Percentiles rank a stretch among this genome's conserved stretches.
Conservation (phyloP, 1,284 basidiomycete genomes). For the Phylloboletellus chloephorus region DNA sequence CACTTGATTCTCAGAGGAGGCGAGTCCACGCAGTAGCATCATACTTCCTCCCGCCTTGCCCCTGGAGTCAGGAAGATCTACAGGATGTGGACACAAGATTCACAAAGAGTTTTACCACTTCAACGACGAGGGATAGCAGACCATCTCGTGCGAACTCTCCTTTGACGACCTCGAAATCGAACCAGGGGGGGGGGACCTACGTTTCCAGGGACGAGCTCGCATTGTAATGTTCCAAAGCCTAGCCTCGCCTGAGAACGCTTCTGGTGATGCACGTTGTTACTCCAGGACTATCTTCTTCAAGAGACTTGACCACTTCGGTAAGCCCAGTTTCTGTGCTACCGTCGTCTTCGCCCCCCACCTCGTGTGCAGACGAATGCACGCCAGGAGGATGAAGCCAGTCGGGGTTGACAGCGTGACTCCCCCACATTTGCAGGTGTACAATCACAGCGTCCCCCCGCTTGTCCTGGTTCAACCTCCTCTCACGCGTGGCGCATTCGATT, state of each 20-base stretch:
- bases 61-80: constrained; percentile 44
- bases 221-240: constrained; percentile 50
- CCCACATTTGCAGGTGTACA: constrained; percentile 15
- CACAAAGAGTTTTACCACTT: not conserved
- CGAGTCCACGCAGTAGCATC: constrained; percentile 55
- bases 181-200: constrained; percentile 52
- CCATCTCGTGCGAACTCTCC: constrained; percentile 47
- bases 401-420: constrained; percentile 24
- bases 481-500: constrained; percentile 33
- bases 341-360: no score
- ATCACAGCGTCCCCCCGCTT: constrained; percentile 22
- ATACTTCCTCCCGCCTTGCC: constrained; percentile 45
- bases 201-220: constrained; percentile 47
- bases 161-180: constrained; percentile 42
- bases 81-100: constrained; percentile 32
- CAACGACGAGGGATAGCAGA: constrained; percentile 25
- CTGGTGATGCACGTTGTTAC: constrained; percentile 44
- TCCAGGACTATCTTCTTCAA: constrained; percentile 37
- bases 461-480: constrained; percentile 21
- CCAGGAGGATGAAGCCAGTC: constrained; percentile 37
- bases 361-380: constrained; percentile 43
- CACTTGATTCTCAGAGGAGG: constrained; percentile 49
- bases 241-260: constrained; percentile 47
- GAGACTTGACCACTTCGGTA: constrained; percentile 50
- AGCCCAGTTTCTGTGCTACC: constrained; percentile 18